Conservation (phyloP, 2,329 filamentous ascomycete genomes). For the Xylariales sp. region DNA sequence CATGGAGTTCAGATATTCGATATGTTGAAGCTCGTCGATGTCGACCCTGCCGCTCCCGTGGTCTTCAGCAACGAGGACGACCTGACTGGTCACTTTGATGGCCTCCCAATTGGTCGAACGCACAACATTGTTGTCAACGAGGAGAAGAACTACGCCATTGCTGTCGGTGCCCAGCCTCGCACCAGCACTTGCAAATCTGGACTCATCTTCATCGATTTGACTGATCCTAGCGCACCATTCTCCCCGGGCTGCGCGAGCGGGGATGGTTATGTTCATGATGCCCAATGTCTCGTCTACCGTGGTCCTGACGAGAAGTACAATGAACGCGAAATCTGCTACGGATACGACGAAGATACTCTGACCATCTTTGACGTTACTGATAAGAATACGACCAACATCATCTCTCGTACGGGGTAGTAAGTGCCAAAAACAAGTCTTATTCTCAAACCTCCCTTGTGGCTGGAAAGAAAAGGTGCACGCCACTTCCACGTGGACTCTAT, state of each 20-base stretch:
- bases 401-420: conserved; percentile 51
- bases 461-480: no score
- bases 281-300: conserved; percentile 45
- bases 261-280: conserved; percentile 58
- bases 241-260: conserved; percentile 47
- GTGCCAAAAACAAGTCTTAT: no score
- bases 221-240: conserved; percentile 47
- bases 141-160: conserved; percentile 42
- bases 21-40: conserved; percentile 46
- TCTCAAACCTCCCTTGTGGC: no score
- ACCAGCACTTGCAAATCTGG: conserved; percentile 41
- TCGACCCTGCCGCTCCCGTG: conserved; percentile 35
- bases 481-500: no score
- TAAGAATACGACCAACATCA: conserved; percentile 41
- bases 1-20: conserved; percentile 63
- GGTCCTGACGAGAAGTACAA: conserved; percentile 44
- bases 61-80: conserved; percentile 30
- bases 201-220: conserved; percentile 54
- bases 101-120: conserved; percentile 32
- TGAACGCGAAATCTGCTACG: conserved; percentile 51
- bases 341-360: conserved; percentile 48
- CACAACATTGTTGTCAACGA: conserved; percentile 51
- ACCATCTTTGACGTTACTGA: conserved; percentile 51
- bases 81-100: conserved; percentile 30
- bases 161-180: conserved; percentile 37